phyloP scores from a whole-genome alignment of 2,329 filamentous ascomycete genomes.

The Chaetomiaceae sp. region DNA sequence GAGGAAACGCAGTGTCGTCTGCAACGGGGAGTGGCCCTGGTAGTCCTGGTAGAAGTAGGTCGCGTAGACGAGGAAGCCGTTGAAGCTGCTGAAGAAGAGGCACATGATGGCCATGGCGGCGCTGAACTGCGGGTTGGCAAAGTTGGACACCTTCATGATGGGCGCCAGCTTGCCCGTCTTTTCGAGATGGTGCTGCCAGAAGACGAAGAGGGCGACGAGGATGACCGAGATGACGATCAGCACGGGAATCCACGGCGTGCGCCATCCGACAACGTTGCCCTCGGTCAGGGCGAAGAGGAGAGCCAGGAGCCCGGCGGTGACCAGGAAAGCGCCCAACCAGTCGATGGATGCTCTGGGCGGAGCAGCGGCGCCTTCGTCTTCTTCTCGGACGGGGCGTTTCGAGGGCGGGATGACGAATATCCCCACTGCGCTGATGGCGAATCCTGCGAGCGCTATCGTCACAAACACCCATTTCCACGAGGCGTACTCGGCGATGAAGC shows the following conservation, averaged over 20 bases:
- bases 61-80: constrained; percentile 61
- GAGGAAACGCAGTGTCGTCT: constrained; percentile 64
- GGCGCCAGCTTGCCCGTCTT: constrained; percentile 46
- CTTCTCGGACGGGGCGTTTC: constrained; percentile 30
- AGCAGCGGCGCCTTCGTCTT: constrained; percentile 14
- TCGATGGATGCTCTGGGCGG: constrained; percentile 49
- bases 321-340: constrained; percentile 60
- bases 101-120: constrained; percentile 61
- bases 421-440: constrained; percentile 51
- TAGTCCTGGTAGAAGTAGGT: constrained; percentile 69
- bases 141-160: constrained; percentile 63
- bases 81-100: constrained; percentile 63
- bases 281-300: constrained; percentile 64
- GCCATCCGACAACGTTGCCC: constrained; percentile 66
- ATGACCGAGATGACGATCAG: constrained; percentile 55
- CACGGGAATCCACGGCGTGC: constrained; percentile 55
- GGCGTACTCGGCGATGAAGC: constrained; percentile 57
- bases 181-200: constrained; percentile 59
- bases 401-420: constrained; percentile 56
- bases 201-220: constrained; percentile 51
- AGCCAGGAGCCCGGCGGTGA: constrained; percentile 57
- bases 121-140: constrained; percentile 54
- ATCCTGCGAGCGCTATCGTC: constrained; percentile 55
- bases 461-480: constrained; percentile 67
- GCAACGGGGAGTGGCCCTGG: constrained; percentile 55